Evolutionary conservation across 2,329 filamentous ascomycete species (phyloP).

Genomic region (Beauveria sp.): DNA sequence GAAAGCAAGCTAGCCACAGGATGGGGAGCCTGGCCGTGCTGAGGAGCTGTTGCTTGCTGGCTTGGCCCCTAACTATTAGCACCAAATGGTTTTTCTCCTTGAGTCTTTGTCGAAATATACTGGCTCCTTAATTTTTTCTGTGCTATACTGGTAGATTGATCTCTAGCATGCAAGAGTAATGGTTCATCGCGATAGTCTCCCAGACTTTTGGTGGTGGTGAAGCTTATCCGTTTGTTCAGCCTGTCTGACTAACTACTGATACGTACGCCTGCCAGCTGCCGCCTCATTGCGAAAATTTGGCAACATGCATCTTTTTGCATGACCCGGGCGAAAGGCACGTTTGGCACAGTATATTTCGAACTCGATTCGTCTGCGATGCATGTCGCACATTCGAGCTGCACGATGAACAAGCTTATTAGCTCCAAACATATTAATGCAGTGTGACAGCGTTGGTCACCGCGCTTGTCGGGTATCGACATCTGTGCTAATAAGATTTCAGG

Average conservation of each 20-base stretch:
- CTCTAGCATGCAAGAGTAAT: not conserved
- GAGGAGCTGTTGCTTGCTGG: not conserved
- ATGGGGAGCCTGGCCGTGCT: not conserved
- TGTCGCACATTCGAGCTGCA: not conserved
- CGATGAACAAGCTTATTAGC: not conserved
- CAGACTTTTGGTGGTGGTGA: not conserved
- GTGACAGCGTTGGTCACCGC: not conserved
- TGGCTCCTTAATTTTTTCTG: not conserved
- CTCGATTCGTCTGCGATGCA: slow-evolving; percentile 1
- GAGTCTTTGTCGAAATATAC: not conserved
- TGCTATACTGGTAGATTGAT: not conserved
- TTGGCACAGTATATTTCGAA: not conserved
- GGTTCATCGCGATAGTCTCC: not conserved
- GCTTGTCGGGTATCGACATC: not conserved
- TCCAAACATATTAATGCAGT: not conserved
- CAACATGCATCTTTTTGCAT: not conserved
- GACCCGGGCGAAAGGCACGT: not conserved
- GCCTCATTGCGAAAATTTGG: not conserved
- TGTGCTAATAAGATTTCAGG: not conserved
- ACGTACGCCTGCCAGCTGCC: not conserved
- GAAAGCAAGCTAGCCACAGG: not conserved
- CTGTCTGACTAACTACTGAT: too few species aligned
- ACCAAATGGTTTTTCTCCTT: not conserved
- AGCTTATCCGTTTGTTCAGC: not conserved
- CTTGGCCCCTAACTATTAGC: not conserved